phyloP scores from a whole-genome alignment of 2,329 filamentous ascomycete species.

The Fusarium sp. region DNA sequence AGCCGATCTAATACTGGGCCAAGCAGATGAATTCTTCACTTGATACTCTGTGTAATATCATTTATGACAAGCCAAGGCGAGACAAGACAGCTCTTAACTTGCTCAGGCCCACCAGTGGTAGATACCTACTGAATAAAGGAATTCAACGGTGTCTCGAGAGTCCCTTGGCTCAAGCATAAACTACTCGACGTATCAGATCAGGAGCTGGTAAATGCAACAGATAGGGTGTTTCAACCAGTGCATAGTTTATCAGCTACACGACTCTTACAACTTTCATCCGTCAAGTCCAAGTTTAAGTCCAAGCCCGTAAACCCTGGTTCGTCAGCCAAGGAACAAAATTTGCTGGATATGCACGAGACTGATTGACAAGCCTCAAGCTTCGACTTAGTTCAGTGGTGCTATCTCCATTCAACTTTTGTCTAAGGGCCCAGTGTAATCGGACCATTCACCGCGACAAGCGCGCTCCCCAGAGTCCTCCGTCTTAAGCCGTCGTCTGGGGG shows the following conservation, averaged over 20 bases:
- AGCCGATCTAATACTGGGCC: slow-evolving; percentile 15
- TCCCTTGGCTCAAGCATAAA: background rate
- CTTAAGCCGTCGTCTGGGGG: slow-evolving; percentile 32
- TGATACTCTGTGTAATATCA: slow-evolving; percentile 12
- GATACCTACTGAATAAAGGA: background rate
- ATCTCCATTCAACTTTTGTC: slow-evolving; percentile 29
- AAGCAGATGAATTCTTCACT: slow-evolving; percentile 16
- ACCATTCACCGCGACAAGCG: slow-evolving; percentile 46
- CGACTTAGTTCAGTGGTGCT: slow-evolving; percentile 17
- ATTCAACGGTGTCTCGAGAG: background rate
- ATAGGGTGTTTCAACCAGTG: background rate
- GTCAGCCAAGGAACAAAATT: slow-evolving; percentile 3
- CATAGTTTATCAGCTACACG: slow-evolving; percentile 6
- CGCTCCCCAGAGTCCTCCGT: slow-evolving; percentile 41
- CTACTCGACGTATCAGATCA: background rate
- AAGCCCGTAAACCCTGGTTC: background rate
- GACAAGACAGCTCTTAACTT: background rate
- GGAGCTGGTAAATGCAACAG: background rate
- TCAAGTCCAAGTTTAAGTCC: background rate
- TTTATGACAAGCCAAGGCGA: background rate
- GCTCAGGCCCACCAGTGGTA: background rate
- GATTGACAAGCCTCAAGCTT: slow-evolving; percentile 8
- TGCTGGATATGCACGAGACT: slow-evolving; percentile 31
- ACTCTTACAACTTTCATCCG: slow-evolving; percentile 16
- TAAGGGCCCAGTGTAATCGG: slow-evolving; percentile 33